phyloP scores from a whole-genome alignment of 2,329 filamentous ascomycete species.

The Aspergillus alliaceus region DNA sequence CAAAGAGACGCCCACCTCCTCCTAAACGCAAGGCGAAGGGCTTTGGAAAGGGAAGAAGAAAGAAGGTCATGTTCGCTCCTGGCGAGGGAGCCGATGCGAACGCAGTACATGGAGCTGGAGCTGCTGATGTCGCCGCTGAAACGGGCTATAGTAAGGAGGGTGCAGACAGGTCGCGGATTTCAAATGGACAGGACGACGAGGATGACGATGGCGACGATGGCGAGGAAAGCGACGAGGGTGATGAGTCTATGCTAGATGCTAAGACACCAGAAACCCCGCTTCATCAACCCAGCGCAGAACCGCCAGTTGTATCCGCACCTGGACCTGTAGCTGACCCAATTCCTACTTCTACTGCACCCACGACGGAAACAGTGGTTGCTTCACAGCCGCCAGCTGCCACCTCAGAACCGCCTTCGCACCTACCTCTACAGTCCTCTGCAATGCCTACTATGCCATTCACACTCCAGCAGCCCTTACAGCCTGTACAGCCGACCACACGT shows the following conservation, averaged over 20 bases:
- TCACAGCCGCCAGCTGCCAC: background rate
- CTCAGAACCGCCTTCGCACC: conserved; percentile 1
- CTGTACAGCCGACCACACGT: background rate
- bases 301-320: conserved; percentile 1
- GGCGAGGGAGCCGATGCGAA: conserved; percentile 41
- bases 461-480: background rate
- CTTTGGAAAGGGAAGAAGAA: conserved; percentile 75
- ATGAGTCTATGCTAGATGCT: conserved; percentile 48
- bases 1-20: conserved; percentile 67
- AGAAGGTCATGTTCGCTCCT: conserved; percentile 62
- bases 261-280: conserved; percentile 43
- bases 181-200: conserved; percentile 45
- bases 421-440: conserved; percentile 2
- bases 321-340: background rate
- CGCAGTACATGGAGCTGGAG: conserved; percentile 39
- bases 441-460: background rate
- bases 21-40: conserved; percentile 81
- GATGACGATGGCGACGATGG: conserved; percentile 49
- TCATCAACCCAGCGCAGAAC: conserved; percentile 24
- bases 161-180: conserved; percentile 45
- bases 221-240: conserved; percentile 54
- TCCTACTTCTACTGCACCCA: conserved; percentile 9
- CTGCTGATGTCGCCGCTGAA: conserved; percentile 30
- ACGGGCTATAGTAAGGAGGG: conserved; percentile 38
- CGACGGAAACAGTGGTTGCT: conserved; percentile 3